A percentile compares a stretch with the other conserved stretches of the same genome.
Evolutionary conservation across 495 filamentous ascomycete genomes (phyloP).

Genomic region (Barbatosphaeria neglecta): DNA sequence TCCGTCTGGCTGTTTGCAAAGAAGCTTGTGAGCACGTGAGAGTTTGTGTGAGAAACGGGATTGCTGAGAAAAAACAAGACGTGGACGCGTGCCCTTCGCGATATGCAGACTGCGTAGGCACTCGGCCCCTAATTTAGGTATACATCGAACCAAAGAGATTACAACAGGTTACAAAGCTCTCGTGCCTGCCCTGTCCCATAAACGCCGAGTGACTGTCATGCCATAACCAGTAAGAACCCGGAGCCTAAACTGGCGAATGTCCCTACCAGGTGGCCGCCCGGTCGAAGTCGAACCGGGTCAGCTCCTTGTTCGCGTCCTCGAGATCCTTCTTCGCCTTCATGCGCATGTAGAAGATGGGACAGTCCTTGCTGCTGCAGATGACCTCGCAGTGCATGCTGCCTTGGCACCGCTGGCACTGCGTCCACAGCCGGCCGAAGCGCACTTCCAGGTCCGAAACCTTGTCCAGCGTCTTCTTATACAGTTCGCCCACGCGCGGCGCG

Average conservation of each 20-base stretch:
- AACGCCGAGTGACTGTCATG: not conserved
- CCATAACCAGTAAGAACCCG: not conserved
- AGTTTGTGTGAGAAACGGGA: too few species aligned
- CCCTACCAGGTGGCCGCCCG: slow-evolving; percentile 36
- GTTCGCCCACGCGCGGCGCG: slow-evolving; percentile 71
- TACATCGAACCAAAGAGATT: not conserved
- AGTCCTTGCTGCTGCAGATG: slow-evolving; percentile 91
- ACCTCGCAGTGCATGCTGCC: slow-evolving; percentile 96
- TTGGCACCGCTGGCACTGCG: slow-evolving; percentile 96
- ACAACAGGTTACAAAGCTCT: not conserved
- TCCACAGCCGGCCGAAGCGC: slow-evolving; percentile 87
- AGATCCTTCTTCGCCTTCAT: slow-evolving; percentile 99
- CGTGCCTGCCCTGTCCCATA: not conserved
- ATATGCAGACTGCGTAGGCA: too few species aligned
- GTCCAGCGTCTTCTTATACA: slow-evolving; percentile 83
- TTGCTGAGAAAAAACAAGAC: too few species aligned
- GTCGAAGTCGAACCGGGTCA: slow-evolving; percentile 84
- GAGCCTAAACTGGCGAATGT: not conserved
- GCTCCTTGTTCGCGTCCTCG: slow-evolving; percentile 85
- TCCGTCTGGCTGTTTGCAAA: too few species aligned
- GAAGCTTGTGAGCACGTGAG: too few species aligned
- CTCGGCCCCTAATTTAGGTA: too few species aligned
- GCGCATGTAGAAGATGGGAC: slow-evolving; percentile 99
- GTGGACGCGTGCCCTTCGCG: too few species aligned
- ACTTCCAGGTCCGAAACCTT: slow-evolving; percentile 88